Base-by-base conservation (phyloP, 2,329 filamentous ascomycete species). In the Raffaelea deltoideospora region DNA sequence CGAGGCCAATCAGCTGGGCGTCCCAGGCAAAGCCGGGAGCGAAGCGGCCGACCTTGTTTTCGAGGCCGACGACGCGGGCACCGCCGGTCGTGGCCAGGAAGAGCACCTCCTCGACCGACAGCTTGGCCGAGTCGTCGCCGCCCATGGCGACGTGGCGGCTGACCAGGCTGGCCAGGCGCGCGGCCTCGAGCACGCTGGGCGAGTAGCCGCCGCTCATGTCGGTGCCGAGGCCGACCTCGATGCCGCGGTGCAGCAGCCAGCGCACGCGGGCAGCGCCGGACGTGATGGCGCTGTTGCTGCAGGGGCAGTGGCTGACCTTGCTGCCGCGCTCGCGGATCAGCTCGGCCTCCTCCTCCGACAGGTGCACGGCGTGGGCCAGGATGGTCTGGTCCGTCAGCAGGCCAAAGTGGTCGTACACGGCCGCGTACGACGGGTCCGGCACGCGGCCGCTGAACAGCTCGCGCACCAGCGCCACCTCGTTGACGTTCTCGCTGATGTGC, bases 161-260 rank as follows among this genome's bases (percentile, higher is more conserved):
- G 1, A 88, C 83, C 42, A 94, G 67, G 35, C 76, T 70, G 0
- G 88, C 85, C 50, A 90, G 82, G 13, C 87, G 62, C 31, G 78
- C 83, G n/a, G 84, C 77, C 45, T 90, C 82, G 0, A 96, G 68
- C 10, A 96, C 71, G 42, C 75, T 83, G 0, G 83, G 69, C 38
- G 76, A 82, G 53, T 88, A 95, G 0, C 90, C 90, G 3, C 88
- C 90, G 47, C 75, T 82, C 40, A 96, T 76, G 54, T 98, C 90
- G 0, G 88, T 96, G 0, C 90, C 90, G 0, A 98, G 60, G 0
- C 90, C 88, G 6, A 95, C 76, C 0, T 72, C 74, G 32, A 96
- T 67, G 0, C 83, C 85, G 36, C 69, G 67, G 18, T 85, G 69
- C 36, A 94, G 64, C 47, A 94, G 54, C 56, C 70, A 70, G 15